Evolutionary conservation across 2,329 filamentous ascomycete species (phyloP).

Genomic region (Simplicillium sp.): DNA sequence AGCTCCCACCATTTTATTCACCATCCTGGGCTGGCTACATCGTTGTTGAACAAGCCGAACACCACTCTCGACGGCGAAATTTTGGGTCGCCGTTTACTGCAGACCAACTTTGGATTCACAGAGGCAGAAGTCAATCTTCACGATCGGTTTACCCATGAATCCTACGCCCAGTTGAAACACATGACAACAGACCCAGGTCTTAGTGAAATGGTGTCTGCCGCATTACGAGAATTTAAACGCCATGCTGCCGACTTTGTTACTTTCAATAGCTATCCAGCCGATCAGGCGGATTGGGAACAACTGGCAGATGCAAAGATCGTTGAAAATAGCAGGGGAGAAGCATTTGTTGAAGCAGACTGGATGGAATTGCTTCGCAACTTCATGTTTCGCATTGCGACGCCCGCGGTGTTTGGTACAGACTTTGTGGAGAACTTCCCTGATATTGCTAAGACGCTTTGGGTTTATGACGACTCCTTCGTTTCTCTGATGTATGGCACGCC

Average conservation of each 20-base stretch:
- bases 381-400: constrained; percentile 22
- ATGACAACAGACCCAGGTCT: constrained; percentile 16
- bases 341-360: constrained; percentile 22
- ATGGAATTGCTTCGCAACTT: constrained; percentile 24
- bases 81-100: constrained; percentile 16
- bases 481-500: constrained; percentile 20
- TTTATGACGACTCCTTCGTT: constrained; percentile 23
- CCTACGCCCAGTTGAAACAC: constrained; percentile 16
- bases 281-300: constrained; percentile 29
- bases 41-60: constrained; percentile 18
- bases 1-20: constrained; percentile 23
- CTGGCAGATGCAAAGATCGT: constrained; percentile 19
- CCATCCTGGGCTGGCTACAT: constrained; percentile 17
- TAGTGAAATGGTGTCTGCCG: constrained; percentile 10
- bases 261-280: constrained; percentile 25
- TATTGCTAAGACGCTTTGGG: constrained; percentile 26
- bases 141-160: constrained; percentile 12
- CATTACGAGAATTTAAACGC: constrained; percentile 15
- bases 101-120: constrained; percentile 21
- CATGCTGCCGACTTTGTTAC: constrained; percentile 24
- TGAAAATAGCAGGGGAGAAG: constrained; percentile 13
- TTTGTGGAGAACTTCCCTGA: constrained; percentile 30
- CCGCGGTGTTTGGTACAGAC: constrained; percentile 27
- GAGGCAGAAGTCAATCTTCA: constrained; percentile 16
- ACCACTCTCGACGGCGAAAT: constrained; percentile 16